Conservation (phyloP, 805 yeast genomes). For the Starmerella asiatica region DNA sequence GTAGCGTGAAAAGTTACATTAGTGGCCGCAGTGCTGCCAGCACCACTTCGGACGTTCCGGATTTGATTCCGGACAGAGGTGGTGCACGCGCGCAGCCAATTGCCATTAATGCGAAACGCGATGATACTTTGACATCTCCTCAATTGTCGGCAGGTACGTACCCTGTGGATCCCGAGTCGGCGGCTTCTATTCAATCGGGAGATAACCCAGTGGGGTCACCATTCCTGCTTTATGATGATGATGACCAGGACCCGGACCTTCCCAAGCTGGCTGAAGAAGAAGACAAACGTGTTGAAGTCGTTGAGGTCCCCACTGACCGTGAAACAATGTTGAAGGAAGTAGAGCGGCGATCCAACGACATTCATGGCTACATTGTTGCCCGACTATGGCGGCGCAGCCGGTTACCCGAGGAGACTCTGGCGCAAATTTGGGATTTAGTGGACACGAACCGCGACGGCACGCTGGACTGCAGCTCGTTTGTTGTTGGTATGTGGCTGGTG, state of each 20-base stretch:
- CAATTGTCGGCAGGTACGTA: background rate
- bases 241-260: background rate
- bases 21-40: background rate
- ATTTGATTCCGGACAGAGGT: background rate
- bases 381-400: conserved; percentile 72
- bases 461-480: conserved; percentile 63
- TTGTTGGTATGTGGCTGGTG: conserved; percentile 96
- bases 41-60: background rate
- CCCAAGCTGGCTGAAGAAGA: background rate
- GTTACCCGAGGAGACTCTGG: conserved; percentile 47
- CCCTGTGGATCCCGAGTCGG: background rate
- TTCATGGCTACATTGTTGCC: conserved; percentile 55
- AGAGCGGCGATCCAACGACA: conserved; percentile 20
- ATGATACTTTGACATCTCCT: too few species aligned
- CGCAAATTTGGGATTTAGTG: conserved; percentile 59
- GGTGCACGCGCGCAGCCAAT: too few species aligned
- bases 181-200: background rate
- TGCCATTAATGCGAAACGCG: too few species aligned
- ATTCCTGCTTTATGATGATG: background rate
- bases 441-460: conserved; percentile 46
- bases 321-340: conserved; percentile 25
- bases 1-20: background rate
- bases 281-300: background rate
- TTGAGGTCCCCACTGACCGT: conserved; percentile 11
- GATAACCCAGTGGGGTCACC: too few species aligned